phyloP scores from a whole-genome alignment of 1,284 basidiomycete genomes.

The Pholiota adiposa region DNA sequence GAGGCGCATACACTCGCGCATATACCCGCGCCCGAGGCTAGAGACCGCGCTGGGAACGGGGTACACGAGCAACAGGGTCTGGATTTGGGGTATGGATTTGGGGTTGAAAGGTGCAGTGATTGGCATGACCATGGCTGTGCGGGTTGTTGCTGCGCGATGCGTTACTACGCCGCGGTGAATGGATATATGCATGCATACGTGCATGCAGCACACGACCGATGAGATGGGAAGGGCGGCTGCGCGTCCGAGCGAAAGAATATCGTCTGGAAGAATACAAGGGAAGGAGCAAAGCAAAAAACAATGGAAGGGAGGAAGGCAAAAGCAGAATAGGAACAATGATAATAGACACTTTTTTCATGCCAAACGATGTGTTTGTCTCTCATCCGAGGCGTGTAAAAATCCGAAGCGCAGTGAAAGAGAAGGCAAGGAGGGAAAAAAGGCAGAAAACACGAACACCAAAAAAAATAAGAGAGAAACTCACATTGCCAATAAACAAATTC shows the following conservation, averaged over 20 bases:
- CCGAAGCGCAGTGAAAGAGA: constrained; percentile 1
- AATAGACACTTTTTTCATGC: not conserved
- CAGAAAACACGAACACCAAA: constrained; percentile 2
- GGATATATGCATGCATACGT: no score
- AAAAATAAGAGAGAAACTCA: constrained; percentile 35
- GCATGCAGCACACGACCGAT: not conserved
- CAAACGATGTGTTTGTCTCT: not conserved
- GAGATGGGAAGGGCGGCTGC: not conserved
- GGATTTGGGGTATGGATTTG: no score
- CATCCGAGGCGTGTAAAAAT: not conserved
- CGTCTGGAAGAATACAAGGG: no score
- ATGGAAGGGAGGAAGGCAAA: not conserved
- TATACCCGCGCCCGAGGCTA: no score
- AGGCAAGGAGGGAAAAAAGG: constrained; percentile 7
- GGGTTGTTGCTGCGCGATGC: no score
- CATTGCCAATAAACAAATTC: constrained; percentile 77
- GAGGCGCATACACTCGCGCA: not conserved
- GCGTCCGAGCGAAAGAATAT: no score
- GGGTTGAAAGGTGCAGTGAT: no score
- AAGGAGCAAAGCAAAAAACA: not conserved
- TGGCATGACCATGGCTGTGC: not conserved
- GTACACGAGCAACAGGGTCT: no score
- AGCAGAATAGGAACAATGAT: not conserved
- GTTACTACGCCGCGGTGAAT: no score
- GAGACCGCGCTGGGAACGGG: no score